Percentiles rank a stretch among this genome's conserved stretches.
These are phyloP conservation scores for Nitzschia putrida DNA, from an alignment of 108 stramenopile genomes.

Conservation along the genomic window DNA sequence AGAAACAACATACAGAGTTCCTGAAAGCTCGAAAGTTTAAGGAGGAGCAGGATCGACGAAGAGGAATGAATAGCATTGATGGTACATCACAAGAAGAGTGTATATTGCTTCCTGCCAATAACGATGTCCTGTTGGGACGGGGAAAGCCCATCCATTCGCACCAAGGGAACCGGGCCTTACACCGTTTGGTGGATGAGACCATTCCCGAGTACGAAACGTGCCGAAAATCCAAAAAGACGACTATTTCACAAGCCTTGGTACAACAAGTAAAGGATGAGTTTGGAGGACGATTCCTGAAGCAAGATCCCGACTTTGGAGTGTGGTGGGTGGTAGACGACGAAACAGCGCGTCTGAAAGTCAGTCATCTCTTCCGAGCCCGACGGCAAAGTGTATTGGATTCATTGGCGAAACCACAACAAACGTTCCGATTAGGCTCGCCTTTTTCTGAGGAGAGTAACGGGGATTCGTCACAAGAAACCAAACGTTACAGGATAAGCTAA, in stretches of 20 bases:
- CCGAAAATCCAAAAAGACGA: constrained; percentile 4
- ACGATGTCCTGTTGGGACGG: constrained; percentile 67
- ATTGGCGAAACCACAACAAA: too few relatives aligned
- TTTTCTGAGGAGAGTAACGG: too few relatives aligned
- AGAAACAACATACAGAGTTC: not conserved
- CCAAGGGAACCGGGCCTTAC: constrained; percentile 63
- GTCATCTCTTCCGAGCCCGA: not conserved
- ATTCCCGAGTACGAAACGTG: not conserved
- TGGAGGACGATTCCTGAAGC: constrained; percentile 17
- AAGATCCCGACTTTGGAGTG: not conserved
- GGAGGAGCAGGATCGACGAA: not conserved
- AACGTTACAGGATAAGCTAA: too few relatives aligned
- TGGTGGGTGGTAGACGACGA: not conserved
- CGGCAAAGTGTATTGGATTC: too few relatives aligned
- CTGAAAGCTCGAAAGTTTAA: not conserved
- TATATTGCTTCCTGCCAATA: not conserved
- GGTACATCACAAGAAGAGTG: too few relatives aligned
- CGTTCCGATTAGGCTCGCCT: too few relatives aligned
- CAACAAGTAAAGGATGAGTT: constrained; percentile 9
- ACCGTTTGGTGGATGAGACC: constrained; percentile 52
- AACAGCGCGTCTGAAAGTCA: not conserved
- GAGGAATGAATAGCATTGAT: too few relatives aligned
- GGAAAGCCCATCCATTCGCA: constrained; percentile 79
- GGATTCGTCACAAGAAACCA: too few relatives aligned
- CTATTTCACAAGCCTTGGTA: not conserved